These are phyloP conservation scores for Sicyos baderoa DNA, from an alignment of 306 rosid genomes.

Conservation along the genomic window DNA sequence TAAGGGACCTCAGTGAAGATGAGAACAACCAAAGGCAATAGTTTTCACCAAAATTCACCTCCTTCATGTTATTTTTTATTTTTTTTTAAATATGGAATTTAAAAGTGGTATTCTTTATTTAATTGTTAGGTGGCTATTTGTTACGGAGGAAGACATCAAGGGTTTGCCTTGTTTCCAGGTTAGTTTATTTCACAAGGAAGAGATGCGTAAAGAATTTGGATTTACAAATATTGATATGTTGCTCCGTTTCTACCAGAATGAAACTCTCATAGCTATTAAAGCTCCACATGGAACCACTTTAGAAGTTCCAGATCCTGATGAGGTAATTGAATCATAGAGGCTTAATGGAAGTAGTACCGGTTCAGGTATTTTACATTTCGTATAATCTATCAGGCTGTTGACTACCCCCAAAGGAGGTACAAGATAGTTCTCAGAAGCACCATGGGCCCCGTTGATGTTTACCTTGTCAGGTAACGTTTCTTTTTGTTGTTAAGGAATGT, in stretches of 20 bases:
- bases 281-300: constrained; percentile 97
- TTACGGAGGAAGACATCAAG: constrained; percentile 95
- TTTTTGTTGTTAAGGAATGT: neutral
- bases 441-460: constrained; percentile 96
- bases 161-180: constrained; percentile 86
- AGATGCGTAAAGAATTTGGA: neutral
- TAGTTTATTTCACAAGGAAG: constrained; percentile 2
- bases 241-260: constrained; percentile 47
- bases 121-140: constrained; percentile 68
- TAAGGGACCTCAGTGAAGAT: constrained; percentile 73
- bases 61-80: neutral
- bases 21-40: constrained; percentile 77
- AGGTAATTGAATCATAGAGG: constrained; percentile 47
- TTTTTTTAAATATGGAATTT: neutral
- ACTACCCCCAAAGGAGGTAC: constrained; percentile 92
- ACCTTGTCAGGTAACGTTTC: constrained; percentile 77
- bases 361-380: constrained; percentile 23
- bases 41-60: constrained; percentile 13
- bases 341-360: neutral
- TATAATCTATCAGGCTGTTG: constrained; percentile 58
- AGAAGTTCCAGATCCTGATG: constrained; percentile 98
- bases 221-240: neutral
- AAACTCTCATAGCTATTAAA: constrained; percentile 92
- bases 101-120: constrained; percentile 9
- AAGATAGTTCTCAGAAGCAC: constrained; percentile 90